phyloP scores from a whole-genome alignment of 1,284 basidiomycete species.

The Puccinia brachypodii region DNA sequence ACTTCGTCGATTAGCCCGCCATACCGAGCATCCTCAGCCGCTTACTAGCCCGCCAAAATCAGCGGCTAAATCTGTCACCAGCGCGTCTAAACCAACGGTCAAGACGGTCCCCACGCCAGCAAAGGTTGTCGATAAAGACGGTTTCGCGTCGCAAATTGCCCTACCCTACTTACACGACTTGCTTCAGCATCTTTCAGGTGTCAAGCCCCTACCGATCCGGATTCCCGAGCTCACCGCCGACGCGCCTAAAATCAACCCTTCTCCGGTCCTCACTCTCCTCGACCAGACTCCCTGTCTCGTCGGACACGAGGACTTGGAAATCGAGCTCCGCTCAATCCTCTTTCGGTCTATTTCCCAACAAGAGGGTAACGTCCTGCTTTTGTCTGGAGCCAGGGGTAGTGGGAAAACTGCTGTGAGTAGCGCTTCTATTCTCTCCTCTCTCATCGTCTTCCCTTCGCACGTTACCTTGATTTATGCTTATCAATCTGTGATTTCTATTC shows the following conservation, averaged over 20 bases:
- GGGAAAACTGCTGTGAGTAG: conserved; percentile 32
- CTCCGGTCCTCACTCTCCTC: neutral
- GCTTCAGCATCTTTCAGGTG: conserved; percentile 5
- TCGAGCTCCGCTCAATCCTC: conserved; percentile 13
- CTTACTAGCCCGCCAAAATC: neutral
- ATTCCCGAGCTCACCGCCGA: neutral
- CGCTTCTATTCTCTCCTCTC: neutral
- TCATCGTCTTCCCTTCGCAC: neutral
- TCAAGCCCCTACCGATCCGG: neutral
- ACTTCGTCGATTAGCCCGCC: neutral
- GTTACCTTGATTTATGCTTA: neutral
- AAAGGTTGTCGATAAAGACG: neutral
- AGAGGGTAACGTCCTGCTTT: conserved; percentile 27
- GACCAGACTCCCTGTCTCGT: conserved; percentile 6
- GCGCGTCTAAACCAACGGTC: too few relatives aligned
- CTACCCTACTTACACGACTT: conserved; percentile 11
- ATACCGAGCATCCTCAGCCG: neutral
- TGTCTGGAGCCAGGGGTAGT: conserved; percentile 19
- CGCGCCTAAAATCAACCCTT: neutral
- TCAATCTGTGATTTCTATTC: neutral
- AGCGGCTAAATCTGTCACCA: neutral
- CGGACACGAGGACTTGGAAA: neutral
- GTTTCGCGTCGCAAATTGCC: neutral
- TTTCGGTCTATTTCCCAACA: conserved; percentile 24
- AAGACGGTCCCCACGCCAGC: neutral